Conservation (phyloP, 192 early-diverging fungal genomes). For the Entomortierella parvispora region DNA sequence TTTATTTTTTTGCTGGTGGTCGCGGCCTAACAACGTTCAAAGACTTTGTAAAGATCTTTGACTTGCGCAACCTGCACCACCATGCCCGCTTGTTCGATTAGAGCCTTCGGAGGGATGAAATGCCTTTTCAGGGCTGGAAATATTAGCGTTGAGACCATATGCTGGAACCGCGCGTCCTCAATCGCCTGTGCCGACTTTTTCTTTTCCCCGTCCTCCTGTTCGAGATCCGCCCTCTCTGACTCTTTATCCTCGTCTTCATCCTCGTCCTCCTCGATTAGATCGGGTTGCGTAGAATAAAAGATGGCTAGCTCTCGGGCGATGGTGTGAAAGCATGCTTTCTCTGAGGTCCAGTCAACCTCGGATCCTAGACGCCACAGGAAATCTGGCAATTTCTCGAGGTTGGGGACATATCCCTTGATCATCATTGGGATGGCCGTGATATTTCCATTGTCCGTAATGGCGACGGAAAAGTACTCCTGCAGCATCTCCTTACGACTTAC, state of each 20-base stretch:
- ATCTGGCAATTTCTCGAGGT: conserved; percentile 84
- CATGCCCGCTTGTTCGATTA: conserved; percentile 66
- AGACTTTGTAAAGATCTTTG: conserved; percentile 93
- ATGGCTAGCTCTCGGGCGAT: conserved; percentile 74
- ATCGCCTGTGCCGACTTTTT: conserved; percentile 26
- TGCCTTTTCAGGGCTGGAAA: conserved; percentile 83
- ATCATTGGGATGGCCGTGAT: conserved; percentile 82
- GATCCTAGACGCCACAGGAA: conserved; percentile 85
- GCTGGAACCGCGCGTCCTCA: conserved; percentile 19
- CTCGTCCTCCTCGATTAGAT: conserved; percentile 24
- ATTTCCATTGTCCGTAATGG: conserved; percentile 69
- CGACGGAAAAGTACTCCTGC: conserved; percentile 88
- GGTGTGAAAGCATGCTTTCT: conserved; percentile 85
- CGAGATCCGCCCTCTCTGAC: not conserved
- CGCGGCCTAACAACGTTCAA: conserved; percentile 92
- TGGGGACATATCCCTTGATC: conserved; percentile 82
- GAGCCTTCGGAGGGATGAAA: conserved; percentile 71
- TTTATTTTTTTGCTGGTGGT: not conserved
- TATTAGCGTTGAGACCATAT: conserved; percentile 55
- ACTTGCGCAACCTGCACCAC: conserved; percentile 85
- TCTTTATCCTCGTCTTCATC: conserved; percentile 6
- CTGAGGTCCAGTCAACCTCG: conserved; percentile 87
- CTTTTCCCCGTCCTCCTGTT: conserved; percentile 3
- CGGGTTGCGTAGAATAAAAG: conserved; percentile 70
- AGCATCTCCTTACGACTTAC: conserved; percentile 80